Base-by-base conservation (phyloP, 495 filamentous ascomycete genomes). In the Chaetomium cochliodes region DNA sequence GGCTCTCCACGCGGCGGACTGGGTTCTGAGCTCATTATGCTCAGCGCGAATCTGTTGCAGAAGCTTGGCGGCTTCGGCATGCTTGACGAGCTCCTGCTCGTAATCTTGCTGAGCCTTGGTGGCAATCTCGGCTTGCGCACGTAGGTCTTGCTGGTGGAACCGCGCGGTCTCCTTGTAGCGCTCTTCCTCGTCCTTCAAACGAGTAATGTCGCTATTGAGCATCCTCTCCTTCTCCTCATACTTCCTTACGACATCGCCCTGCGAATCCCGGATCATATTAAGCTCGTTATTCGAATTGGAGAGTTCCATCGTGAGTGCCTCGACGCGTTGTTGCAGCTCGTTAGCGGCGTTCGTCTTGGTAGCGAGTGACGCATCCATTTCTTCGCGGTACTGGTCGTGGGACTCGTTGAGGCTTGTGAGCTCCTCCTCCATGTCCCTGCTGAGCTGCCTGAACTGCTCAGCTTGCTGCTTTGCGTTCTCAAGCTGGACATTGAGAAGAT, bases 71-170 rank as follows among this genome's bases (percentile, higher is more conserved):
- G 96, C 93, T 64, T 96, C 92, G 3, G 92, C 93, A 72, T 99
- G 96, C 74, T 93, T 96, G 69, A 96, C 85, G 1, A 98, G 82
- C 69, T 98, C 96, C 58, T 84, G 86, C 73, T 99, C 96, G 69
- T 99, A 99, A 65, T 93, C 92, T 67, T 96, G 88, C 73, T 98
- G 96, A 8, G 94, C 92, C 71, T 90, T 90, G 60, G 91, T 85
- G 4, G 96, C 90, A 72, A 99, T 99, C 26, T 92, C 88, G 25
- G 93, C 92, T 76, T 99, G 96, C 1, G 90, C 89, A 58, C 93
- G 92, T 22, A 98, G 80, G 69, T 98, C 93, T 60, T 93, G 90
- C 75, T 93, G 90, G 72, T 94, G 89, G 74, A 88, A 90, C 60
- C 87, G 82, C n/a, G 89, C 86, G 26, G 90, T 84, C 22, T 88